phyloP scores from a whole-genome alignment of 1,284 basidiomycete species.

The Mycena citricolor region DNA sequence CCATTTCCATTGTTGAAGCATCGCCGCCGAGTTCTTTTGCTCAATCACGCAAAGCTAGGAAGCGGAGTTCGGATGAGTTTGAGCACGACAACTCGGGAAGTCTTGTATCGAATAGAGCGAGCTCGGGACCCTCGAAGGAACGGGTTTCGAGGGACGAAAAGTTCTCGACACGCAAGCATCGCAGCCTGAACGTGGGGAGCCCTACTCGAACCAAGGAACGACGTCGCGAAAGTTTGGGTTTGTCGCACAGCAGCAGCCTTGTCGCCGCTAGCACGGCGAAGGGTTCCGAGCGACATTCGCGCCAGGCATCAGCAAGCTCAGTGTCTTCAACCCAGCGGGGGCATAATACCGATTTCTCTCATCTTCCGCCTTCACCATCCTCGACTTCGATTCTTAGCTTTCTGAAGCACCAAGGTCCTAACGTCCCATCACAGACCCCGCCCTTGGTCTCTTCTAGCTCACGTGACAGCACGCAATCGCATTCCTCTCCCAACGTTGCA shows the following conservation, averaged over 20 bases:
- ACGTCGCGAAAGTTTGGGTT: conserved; percentile 59
- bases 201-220: conserved; percentile 61
- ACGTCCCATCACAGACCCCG: conserved; percentile 46
- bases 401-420: conserved; percentile 55
- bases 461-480: conserved; percentile 35
- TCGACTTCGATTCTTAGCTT: conserved; percentile 84
- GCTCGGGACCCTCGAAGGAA: conserved; percentile 36
- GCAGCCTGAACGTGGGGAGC: conserved; percentile 62
- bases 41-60: conserved; percentile 60
- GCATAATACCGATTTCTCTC: conserved; percentile 79
- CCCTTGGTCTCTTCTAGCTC: conserved; percentile 45
- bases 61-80: conserved; percentile 80
- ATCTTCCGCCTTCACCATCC: conserved; percentile 85
- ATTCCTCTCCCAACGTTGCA: conserved; percentile 66
- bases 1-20: conserved; percentile 26
- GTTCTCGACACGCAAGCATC: conserved; percentile 60
- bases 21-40: conserved; percentile 62
- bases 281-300: conserved; percentile 50
- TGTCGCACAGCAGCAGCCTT: conserved; percentile 44
- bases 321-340: conserved; percentile 62
- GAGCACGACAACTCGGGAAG: conserved; percentile 69
- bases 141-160: conserved; percentile 51
- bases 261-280: conserved; percentile 32
- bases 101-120: conserved; percentile 51
- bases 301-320: conserved; percentile 69